Conservation (phyloP, 805 yeast species). For the Clavispora phyllophila region DNA sequence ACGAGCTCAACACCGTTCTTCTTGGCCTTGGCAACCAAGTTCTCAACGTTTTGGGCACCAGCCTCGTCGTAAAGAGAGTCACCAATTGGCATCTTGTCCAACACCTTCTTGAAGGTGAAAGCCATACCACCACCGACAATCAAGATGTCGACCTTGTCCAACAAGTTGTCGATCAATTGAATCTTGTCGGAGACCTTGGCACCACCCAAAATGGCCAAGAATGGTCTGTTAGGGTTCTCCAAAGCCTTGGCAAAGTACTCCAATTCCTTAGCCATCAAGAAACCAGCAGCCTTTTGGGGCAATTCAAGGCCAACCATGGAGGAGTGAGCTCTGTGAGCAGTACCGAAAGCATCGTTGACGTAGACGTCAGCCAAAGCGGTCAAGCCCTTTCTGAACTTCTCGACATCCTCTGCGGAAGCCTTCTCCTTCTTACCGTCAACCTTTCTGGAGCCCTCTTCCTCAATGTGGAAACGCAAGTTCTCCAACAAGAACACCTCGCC, state of each 20-base stretch:
- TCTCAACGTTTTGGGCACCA: constrained; percentile 93
- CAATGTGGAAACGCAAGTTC: constrained; percentile 97
- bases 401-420: constrained; percentile 83
- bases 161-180: constrained; percentile 93
- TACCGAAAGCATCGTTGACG: constrained; percentile 90
- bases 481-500: constrained; percentile 90
- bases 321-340: constrained; percentile 99
- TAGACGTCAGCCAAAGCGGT: constrained; percentile 94
- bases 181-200: constrained; percentile 99
- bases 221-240: constrained; percentile 97
- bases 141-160: constrained; percentile 91
- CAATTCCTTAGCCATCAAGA: constrained; percentile 96
- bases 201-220: constrained; percentile 98
- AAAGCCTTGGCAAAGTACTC: constrained; percentile 96
- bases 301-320: constrained; percentile 97
- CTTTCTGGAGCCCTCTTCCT: constrained; percentile 93
- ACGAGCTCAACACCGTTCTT: constrained; percentile 89
- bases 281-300: constrained; percentile 97
- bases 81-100: constrained; percentile 84
- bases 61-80: constrained; percentile 87
- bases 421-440: constrained; percentile 84
- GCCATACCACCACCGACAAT: constrained; percentile 99
- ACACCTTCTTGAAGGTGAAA: constrained; percentile 94
- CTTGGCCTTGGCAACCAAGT: constrained; percentile 93
- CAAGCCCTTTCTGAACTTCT: constrained; percentile 82